phyloP scores from a whole-genome alignment of 805 yeast species.

The Metschnikowia hibisci region DNA sequence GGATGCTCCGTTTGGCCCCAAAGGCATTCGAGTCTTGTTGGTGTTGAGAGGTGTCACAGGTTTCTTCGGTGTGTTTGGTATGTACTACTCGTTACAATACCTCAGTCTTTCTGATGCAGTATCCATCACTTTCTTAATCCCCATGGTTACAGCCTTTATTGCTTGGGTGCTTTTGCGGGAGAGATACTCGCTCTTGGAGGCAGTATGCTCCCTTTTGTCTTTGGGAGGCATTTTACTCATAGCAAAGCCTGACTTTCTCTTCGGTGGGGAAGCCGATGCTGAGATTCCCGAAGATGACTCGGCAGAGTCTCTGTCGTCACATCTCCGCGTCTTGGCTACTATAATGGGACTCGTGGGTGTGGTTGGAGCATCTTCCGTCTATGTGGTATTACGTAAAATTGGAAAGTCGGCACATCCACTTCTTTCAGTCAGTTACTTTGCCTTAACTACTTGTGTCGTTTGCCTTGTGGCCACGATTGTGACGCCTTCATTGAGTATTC shows the following conservation, averaged over 20 bases:
- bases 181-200: conserved; percentile 61
- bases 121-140: conserved; percentile 72
- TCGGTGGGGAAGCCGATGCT: conserved; percentile 41
- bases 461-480: conserved; percentile 50
- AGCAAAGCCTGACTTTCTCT: conserved; percentile 74
- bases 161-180: conserved; percentile 71
- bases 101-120: conserved; percentile 78
- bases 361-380: conserved; percentile 64
- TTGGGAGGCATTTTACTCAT: conserved; percentile 73
- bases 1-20: conserved; percentile 69
- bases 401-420: conserved; percentile 80
- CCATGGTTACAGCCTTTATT: conserved; percentile 68
- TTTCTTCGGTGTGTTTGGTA: conserved; percentile 68
- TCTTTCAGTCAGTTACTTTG: conserved; percentile 72
- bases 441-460: conserved; percentile 54
- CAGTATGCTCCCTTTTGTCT: conserved; percentile 63
- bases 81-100: conserved; percentile 70
- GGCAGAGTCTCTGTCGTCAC: conserved; percentile 51
- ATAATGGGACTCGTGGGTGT: conserved; percentile 63
- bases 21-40: conserved; percentile 49
- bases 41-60: conserved; percentile 68
- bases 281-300: conserved; percentile 32
- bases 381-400: conserved; percentile 66
- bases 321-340: conserved; percentile 58
- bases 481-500: conserved; percentile 57